phyloP scores from a whole-genome alignment of 108 stramenopile species.

The Pseudonitzschia pungens region DNA sequence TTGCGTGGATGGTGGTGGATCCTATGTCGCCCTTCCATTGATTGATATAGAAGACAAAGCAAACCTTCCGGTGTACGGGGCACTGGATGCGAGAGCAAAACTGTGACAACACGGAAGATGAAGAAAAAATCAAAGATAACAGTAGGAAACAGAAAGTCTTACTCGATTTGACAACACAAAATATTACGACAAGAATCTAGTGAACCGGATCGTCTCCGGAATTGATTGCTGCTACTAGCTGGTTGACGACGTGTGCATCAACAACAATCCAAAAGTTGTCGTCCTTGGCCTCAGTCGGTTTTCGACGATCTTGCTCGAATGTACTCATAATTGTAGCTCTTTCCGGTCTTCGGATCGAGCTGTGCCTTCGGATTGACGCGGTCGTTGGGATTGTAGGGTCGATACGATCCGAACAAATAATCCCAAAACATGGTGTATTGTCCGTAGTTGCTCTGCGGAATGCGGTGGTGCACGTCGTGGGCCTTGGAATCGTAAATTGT shows the following conservation, averaged over 20 bases:
- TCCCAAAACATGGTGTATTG: conserved; percentile 98
- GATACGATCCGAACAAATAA: conserved; percentile 79
- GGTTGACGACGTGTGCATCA: too few relatives aligned
- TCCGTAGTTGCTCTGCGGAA: conserved; percentile 95
- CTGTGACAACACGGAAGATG: conserved; percentile 23
- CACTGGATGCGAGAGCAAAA: conserved; percentile 59
- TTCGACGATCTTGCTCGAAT: conserved; percentile 5
- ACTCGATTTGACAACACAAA: too few relatives aligned
- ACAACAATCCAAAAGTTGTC: background rate
- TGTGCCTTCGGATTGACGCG: conserved; percentile 76
- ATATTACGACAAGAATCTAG: too few relatives aligned
- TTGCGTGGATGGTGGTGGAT: conserved; percentile 70
- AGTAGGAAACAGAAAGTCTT: too few relatives aligned
- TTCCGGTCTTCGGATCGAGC: conserved; percentile 68
- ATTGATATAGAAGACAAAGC: conserved; percentile 68
- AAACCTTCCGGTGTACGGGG: conserved; percentile 69
- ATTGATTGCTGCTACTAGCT: too few relatives aligned
- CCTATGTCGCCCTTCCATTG: conserved; percentile 66
- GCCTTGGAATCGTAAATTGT: conserved; percentile 85
- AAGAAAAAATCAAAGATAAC: too few relatives aligned
- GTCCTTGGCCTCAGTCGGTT: background rate
- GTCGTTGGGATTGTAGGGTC: conserved; percentile 74
- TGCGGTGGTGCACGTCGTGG: conserved; percentile 97
- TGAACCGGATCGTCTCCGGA: too few relatives aligned
- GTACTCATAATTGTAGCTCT: conserved; percentile 23